Evolutionary conservation across 306 rosid genomes (phyloP).

Genomic region (Trifolium repens): DNA sequence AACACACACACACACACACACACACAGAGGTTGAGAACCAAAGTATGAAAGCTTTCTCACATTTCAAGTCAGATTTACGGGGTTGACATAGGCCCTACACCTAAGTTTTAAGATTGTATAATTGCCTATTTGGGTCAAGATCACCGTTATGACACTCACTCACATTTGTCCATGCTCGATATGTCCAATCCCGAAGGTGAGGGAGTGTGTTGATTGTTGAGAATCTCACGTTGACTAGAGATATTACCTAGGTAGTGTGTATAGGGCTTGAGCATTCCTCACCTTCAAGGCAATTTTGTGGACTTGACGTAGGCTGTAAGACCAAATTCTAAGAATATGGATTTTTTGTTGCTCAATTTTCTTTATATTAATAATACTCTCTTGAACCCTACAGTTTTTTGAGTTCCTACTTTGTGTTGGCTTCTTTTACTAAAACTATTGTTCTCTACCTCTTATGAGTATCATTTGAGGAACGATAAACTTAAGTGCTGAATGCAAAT

Average conservation of each 20-base stretch:
- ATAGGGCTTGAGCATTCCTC: not conserved
- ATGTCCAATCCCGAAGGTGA: not conserved
- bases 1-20: not conserved
- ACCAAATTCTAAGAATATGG: not conserved
- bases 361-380: slow-evolving; percentile 17
- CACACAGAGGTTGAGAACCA: not conserved
- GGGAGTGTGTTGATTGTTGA: not conserved
- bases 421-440: slow-evolving; percentile 12
- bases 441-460: slow-evolving; percentile 17
- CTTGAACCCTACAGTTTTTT: slow-evolving; percentile 1
- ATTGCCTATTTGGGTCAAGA: slow-evolving; percentile 10
- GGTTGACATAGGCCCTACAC: not conserved
- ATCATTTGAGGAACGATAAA: slow-evolving; percentile 14
- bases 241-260: not conserved
- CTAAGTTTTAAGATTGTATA: slow-evolving; percentile 17
- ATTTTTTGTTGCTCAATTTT: slow-evolving; percentile 19
- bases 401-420: not conserved
- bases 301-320: not conserved
- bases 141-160: not conserved
- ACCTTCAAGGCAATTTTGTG: not conserved
- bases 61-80: not conserved
- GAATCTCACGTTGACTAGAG: slow-evolving; percentile 2
- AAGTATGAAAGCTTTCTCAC: slow-evolving; percentile 1
- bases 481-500: slow-evolving; percentile 23
- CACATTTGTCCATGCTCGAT: not conserved